Evolutionary conservation across 208 protist genomes (phyloP).

Genomic region (Trichomonas gallinae): DNA sequence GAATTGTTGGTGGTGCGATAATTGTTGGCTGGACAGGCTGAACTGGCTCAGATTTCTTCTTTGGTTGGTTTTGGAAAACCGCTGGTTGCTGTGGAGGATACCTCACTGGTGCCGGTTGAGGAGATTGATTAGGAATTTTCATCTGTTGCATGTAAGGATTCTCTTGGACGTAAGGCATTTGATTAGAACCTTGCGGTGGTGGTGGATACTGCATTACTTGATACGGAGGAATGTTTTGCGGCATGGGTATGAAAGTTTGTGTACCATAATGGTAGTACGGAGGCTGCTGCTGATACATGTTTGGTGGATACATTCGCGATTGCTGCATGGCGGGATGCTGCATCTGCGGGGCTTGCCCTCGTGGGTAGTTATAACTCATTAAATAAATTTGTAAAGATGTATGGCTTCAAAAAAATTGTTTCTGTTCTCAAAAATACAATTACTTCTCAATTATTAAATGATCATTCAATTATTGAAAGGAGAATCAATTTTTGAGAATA

Average conservation of each 20-base stretch:
- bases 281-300: not conserved
- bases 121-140: not conserved
- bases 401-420: not conserved
- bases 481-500: not conserved
- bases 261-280: not conserved
- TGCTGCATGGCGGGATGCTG: not conserved
- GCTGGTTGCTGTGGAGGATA: not conserved
- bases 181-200: not conserved
- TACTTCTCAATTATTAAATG: not conserved
- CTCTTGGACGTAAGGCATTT: not conserved
- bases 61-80: not conserved
- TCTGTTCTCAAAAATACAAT: not conserved
- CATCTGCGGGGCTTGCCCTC: not conserved
- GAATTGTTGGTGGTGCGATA: not conserved
- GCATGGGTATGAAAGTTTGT: not conserved
- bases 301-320: not conserved
- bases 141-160: not conserved
- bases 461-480: not conserved
- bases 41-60: not conserved
- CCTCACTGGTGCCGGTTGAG: not conserved
- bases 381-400: not conserved
- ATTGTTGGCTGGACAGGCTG: no score
- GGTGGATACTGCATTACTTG: not conserved
- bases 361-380: not conserved
- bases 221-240: not conserved